phyloP scores from a whole-genome alignment of 2,329 filamentous ascomycete genomes.

The Zasmidium cellare region DNA sequence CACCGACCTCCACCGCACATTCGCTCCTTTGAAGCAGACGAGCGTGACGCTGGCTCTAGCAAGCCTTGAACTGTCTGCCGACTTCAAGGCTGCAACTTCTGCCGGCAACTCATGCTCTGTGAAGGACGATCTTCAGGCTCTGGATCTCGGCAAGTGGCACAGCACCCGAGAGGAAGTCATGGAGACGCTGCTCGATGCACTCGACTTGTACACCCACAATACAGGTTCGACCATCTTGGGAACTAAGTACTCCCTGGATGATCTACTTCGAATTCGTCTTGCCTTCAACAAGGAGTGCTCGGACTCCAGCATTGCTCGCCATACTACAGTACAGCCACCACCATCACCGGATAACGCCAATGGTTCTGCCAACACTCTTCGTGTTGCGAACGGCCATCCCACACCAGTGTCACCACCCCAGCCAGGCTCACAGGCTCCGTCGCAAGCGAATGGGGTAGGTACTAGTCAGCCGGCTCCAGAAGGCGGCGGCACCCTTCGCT shows the following conservation, averaged over 20 bases:
- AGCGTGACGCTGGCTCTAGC: slow-evolving; percentile 82
- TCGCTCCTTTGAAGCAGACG: slow-evolving; percentile 85
- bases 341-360: slow-evolving; percentile 37
- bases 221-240: slow-evolving; percentile 73
- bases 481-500: slow-evolving; percentile 70
- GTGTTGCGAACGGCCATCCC: slow-evolving; percentile 34
- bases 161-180: slow-evolving; percentile 49
- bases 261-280: slow-evolving; percentile 85
- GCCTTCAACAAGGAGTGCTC: slow-evolving; percentile 80
- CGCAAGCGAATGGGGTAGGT: slow-evolving; percentile 12
- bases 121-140: slow-evolving; percentile 36
- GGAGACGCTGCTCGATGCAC: slow-evolving; percentile 85
- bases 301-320: slow-evolving; percentile 60
- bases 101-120: slow-evolving; percentile 20
- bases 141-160: slow-evolving; percentile 48
- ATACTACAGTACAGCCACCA: slow-evolving; percentile 43
- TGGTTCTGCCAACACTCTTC: slow-evolving; percentile 31
- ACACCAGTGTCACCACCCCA: slow-evolving; percentile 36
- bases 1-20: slow-evolving; percentile 89
- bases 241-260: slow-evolving; percentile 68
- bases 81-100: slow-evolving; percentile 49
- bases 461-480: slow-evolving; percentile 26
- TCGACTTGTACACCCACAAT: slow-evolving; percentile 91
- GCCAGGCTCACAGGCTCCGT: slow-evolving; percentile 20
- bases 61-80: slow-evolving; percentile 75